Conservation (phyloP, 2,329 filamentous ascomycete genomes). For the Calonectria fujianensis region DNA sequence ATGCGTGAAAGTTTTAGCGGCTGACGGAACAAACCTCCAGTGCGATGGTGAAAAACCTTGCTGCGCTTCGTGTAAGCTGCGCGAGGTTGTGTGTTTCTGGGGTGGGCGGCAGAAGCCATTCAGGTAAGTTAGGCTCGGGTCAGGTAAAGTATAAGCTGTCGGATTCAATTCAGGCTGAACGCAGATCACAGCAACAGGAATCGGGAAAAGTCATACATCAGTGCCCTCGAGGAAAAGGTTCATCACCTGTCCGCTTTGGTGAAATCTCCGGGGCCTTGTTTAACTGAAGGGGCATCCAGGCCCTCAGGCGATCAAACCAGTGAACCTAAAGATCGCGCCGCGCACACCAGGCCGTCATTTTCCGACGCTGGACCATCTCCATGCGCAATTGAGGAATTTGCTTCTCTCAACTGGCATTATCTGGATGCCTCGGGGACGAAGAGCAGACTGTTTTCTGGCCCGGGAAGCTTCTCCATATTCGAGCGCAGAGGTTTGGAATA, state of each 20-base stretch:
- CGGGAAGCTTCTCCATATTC: neutral
- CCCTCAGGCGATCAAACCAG: no score
- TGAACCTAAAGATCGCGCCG: neutral
- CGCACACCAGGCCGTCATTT: neutral
- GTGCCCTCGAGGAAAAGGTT: neutral
- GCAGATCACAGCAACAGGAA: neutral
- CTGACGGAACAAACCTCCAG: neutral
- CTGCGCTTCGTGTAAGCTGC: neutral
- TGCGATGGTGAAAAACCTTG: conserved; percentile 1
- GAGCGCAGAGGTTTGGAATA: neutral
- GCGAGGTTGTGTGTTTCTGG: neutral
- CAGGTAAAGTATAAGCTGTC: neutral
- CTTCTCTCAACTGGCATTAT: conserved; percentile 1
- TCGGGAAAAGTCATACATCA: neutral
- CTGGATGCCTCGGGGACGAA: neutral
- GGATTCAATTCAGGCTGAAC: neutral
- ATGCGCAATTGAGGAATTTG: neutral
- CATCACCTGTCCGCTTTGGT: neutral
- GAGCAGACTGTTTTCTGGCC: neutral
- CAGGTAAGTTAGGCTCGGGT: neutral
- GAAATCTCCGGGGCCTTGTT: neutral
- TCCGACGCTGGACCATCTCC: neutral
- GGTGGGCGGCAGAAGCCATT: neutral
- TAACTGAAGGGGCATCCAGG: neutral
- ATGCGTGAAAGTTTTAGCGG: no score